These are phyloP conservation scores for Nothophytophthora sp. DNA, from an alignment of 352 stramenopile species.

Conservation along the genomic window DNA sequence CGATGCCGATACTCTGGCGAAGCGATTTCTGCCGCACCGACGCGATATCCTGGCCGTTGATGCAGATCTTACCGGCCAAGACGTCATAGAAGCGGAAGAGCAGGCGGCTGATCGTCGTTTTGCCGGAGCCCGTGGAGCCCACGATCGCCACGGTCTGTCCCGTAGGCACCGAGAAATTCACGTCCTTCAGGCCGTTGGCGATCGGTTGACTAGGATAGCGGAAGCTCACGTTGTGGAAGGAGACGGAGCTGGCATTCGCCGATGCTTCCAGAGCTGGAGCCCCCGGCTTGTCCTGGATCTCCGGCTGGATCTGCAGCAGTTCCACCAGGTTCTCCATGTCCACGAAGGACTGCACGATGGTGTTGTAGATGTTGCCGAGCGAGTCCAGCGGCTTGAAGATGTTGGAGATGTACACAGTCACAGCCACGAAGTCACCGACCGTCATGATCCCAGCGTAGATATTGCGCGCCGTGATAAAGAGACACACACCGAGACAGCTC, in stretches of 20 bases:
- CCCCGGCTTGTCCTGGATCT: slow-evolving; percentile 88
- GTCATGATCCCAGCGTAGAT: slow-evolving; percentile 57
- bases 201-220: slow-evolving; percentile 88
- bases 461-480: slow-evolving; percentile 66
- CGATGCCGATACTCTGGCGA: slow-evolving; percentile 91
- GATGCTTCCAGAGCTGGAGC: slow-evolving; percentile 57
- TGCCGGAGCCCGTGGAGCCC: slow-evolving; percentile 90
- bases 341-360: slow-evolving; percentile 95
- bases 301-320: slow-evolving; percentile 92
- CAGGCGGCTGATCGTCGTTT: slow-evolving; percentile 95
- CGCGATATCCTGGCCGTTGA: slow-evolving; percentile 93
- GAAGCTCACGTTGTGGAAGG: slow-evolving; percentile 94
- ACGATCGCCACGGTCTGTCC: slow-evolving; percentile 95
- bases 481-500: slow-evolving; percentile 65
- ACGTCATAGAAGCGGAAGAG: slow-evolving; percentile 98
- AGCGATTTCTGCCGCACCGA: slow-evolving; percentile 89
- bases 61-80: slow-evolving; percentile 61
- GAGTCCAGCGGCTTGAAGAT: slow-evolving; percentile 98
- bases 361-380: slow-evolving; percentile 95
- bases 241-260: slow-evolving; percentile 54
- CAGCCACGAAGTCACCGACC: slow-evolving; percentile 96
- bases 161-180: slow-evolving; percentile 65
- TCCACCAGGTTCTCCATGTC: slow-evolving; percentile 97
- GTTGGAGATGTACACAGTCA: slow-evolving; percentile 94
- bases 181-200: slow-evolving; percentile 86